Evolutionary conservation across 129 eudicot species (phyloP), one percentile per base, ranked within the genome.

Genomic region (Dittrichia graveolens): DNA sequence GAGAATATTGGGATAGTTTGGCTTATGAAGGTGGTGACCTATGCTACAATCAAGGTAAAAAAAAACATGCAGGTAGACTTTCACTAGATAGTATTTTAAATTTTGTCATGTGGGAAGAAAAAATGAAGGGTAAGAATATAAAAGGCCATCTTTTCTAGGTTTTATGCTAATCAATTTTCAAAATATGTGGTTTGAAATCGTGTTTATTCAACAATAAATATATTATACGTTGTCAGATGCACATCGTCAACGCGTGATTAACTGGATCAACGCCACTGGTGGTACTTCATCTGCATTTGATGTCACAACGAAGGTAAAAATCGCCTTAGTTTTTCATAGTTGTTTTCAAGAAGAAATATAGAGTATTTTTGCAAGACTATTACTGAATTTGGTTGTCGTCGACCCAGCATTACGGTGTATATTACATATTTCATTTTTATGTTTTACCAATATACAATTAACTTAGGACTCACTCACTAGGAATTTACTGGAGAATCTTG

Each of bases 211-310:
- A 11, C 18, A 13, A 19, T 35, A 31, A 13, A 19, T 73, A 46
- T 53, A 19, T 48, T 37, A 14, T 34, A 48, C 65, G 43, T 69
- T 43, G 19, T 56, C 74, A 84, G 90, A 88, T 82, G 89, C 90
- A 34, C 94, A 88, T 80, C 89, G 94, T n/a, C 90, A 88, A 47
- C 80, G 88, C 37, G 87, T 88, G 50, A 75, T 88, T 68, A 82
- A 88, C 65, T 88, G 94, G 94, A 88, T 88, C 80, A 88, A 85
- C 38, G 94, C 89, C 56, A 88, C 90, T 56, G 84, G 85, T 58
- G 94, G 94, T 40, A 80, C 85, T 63, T 83, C 90, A 12, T 80
- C 85, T 45, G 94, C 94, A 70, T 88, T 88, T 72, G 94, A 88
- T 68, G 94, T 85, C 58, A 88, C 94, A 38, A 88, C 87, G 12